Evolutionary conservation across 345 rosid species (phyloP).

Genomic region (Corchorus capsularis): DNA sequence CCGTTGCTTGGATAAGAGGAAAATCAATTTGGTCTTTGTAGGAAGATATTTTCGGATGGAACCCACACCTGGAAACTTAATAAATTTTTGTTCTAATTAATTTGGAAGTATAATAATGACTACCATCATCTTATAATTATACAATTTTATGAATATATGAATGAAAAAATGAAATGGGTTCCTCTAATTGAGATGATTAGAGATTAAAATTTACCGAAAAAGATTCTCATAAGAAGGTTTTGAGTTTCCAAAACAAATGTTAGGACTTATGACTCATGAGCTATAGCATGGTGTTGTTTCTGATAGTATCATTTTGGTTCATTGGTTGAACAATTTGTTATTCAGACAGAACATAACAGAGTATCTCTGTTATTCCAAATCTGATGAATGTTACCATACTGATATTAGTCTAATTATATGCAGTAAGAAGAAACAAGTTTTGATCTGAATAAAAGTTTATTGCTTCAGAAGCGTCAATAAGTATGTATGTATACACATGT

Average conservation of each 20-base stretch:
- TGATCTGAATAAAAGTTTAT: conserved; percentile 26
- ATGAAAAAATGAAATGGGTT: too few relatives aligned
- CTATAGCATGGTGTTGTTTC: not conserved
- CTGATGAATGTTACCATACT: not conserved
- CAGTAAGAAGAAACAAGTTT: conserved; percentile 8
- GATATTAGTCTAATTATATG: not conserved
- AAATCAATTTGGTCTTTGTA: too few relatives aligned
- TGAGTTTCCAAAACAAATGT: not conserved
- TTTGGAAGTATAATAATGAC: too few relatives aligned
- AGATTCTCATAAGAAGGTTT: too few relatives aligned
- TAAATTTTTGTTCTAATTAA: too few relatives aligned
- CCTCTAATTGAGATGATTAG: too few relatives aligned
- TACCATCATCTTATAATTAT: too few relatives aligned
- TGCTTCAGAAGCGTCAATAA: conserved; percentile 24
- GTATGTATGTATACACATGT: conserved; percentile 20
- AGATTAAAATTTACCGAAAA: too few relatives aligned
- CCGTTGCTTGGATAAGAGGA: not conserved
- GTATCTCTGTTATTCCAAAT: too few relatives aligned
- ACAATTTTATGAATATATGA: too few relatives aligned
- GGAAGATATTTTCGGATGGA: not conserved
- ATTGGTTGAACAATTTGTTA: not conserved
- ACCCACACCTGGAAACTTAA: not conserved
- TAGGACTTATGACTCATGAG: not conserved
- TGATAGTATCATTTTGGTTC: not conserved
- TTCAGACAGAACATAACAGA: not conserved